Evolutionary conservation across 805 yeast genomes (phyloP).

Genomic region (Metschnikowia baotianmanensis): DNA sequence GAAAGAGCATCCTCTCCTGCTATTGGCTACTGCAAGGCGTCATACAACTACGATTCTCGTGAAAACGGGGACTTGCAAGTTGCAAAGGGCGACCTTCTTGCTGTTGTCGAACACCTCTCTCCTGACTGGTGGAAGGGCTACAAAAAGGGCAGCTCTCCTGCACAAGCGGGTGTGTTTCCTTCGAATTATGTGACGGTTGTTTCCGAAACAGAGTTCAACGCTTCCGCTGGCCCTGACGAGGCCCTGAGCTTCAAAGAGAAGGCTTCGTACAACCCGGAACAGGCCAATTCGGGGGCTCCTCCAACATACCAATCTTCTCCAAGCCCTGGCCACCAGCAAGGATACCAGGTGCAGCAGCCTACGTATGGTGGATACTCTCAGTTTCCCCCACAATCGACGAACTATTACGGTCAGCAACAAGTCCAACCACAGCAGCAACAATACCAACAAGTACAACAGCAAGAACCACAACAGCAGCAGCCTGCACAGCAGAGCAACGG

Average conservation of each 20-base stretch:
- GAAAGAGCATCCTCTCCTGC: slow-evolving; percentile 19
- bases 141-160: slow-evolving; percentile 32
- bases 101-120: slow-evolving; percentile 69
- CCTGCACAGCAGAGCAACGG: slow-evolving; percentile 5
- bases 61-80: slow-evolving; percentile 73
- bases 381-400: slow-evolving; percentile 51
- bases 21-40: slow-evolving; percentile 52
- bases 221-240: slow-evolving; percentile 21
- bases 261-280: slow-evolving; percentile 3
- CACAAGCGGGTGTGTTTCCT: slow-evolving; percentile 81
- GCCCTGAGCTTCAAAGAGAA: slow-evolving; percentile 2
- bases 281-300: slow-evolving; percentile 3
- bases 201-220: slow-evolving; percentile 31
- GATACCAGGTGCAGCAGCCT: slow-evolving; percentile 21
- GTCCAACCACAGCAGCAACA: slow-evolving; percentile 16
- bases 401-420: slow-evolving; percentile 40
- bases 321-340: slow-evolving; percentile 14
- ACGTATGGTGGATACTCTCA: slow-evolving; percentile 40
- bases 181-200: slow-evolving; percentile 68
- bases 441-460: neutral
- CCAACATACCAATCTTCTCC: slow-evolving; percentile 19
- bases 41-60: slow-evolving; percentile 72
- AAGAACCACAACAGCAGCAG: slow-evolving; percentile 5
- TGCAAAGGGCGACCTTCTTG: slow-evolving; percentile 63
- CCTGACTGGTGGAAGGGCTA: slow-evolving; percentile 92